phyloP scores from a whole-genome alignment of 352 stramenopile genomes.

The Pythium sukuiense region DNA sequence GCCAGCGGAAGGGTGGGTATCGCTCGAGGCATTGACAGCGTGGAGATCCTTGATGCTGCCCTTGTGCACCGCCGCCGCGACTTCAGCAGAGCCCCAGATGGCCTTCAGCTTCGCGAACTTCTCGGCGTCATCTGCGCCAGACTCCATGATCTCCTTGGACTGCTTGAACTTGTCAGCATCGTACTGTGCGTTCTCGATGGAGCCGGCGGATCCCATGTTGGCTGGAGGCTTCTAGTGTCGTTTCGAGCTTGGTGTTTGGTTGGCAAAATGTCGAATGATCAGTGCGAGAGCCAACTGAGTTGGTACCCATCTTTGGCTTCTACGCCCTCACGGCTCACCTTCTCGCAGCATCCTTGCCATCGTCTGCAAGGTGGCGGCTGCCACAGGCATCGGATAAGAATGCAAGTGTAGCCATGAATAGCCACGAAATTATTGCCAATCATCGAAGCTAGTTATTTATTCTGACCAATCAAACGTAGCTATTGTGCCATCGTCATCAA shows the following conservation, averaged over 20 bases:
- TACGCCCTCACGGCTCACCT: no score
- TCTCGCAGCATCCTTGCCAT: background rate
- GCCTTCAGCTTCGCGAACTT: constrained; percentile 74
- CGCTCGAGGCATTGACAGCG: background rate
- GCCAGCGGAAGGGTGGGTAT: constrained; percentile 6
- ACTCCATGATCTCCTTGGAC: constrained; percentile 71
- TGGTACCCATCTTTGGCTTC: background rate
- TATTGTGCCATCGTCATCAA: background rate
- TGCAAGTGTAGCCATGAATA: constrained; percentile 4
- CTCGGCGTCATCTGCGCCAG: constrained; percentile 50
- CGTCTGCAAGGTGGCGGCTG: background rate
- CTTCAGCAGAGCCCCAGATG: constrained; percentile 45
- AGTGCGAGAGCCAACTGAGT: background rate
- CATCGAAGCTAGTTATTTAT: background rate
- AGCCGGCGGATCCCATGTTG: constrained; percentile 49
- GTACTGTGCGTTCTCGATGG: constrained; percentile 61
- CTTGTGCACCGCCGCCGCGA: constrained; percentile 24
- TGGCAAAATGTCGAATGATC: constrained; percentile 26
- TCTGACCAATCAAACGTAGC: background rate
- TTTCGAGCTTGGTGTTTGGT: background rate
- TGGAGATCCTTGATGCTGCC: constrained; percentile 43
- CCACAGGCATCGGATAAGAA: background rate
- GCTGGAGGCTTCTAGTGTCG: background rate
- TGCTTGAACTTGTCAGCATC: constrained; percentile 66
- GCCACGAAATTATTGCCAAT: background rate